Base-by-base conservation (phyloP, 2,329 filamentous ascomycete species). In the Elsinoe necatrix region DNA sequence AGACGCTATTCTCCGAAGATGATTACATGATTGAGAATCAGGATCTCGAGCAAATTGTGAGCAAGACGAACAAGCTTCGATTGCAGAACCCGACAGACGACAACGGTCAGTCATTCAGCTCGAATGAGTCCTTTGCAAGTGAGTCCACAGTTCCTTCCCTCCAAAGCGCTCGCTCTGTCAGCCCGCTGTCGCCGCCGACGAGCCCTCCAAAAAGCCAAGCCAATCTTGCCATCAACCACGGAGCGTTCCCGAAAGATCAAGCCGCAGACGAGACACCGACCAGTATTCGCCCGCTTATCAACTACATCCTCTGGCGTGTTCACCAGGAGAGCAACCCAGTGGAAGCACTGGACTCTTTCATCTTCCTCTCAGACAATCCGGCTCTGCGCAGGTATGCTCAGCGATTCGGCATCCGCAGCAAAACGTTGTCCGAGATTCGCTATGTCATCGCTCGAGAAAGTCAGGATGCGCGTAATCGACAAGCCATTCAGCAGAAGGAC, bases 241-340 rank as follows among this genome's bases (percentile, higher is more conserved):
- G 25, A 31, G 23, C 39, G 8, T 39, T 31, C 18, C 23, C 39
- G 3, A 7, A 25, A 6, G 25, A 23, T 18, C 12, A 42, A 18
- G 20, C 16, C 11, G 16, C 18, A 5, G 29, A 23, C n/a, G 39
- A 56, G 14, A 56, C 54, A 3, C 54, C 54, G 16, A n/a, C 14
- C 18, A 48, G 54, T 39, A 21, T 77, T 14, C 74, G 72, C 58
- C 72, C 75, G 3, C 69, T 78, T 29, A 76, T 77, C 69, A 77
- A 76, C 63, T 75, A 77, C 61, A 73, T 77, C 23, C 64, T 78
- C 6, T 78, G 76, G 76, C 71, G 73, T 61, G 74, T 78, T 57
- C 71, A 78, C 63, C 74, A 76, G 56, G 75, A 77, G 58, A 65
- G 67, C 8, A 74, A 77, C 58, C 73, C 73, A 1, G 69, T 73